Evolutionary conservation across 148 eudicot genomes (phyloP), one percentile per base, ranked within the genome.

Genomic region (Arctostaphylos glauca): DNA sequence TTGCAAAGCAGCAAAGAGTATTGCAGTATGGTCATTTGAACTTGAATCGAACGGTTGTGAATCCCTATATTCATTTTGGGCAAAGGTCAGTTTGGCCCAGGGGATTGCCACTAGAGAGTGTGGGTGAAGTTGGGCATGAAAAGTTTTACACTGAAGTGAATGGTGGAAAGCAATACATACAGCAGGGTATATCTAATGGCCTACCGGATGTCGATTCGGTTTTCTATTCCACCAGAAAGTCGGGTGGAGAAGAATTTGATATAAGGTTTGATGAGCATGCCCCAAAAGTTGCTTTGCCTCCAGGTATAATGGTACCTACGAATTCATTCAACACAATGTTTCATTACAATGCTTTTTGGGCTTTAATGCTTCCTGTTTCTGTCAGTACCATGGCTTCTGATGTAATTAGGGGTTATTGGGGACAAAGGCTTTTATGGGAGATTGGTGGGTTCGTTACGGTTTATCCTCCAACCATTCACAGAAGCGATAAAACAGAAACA

Each of bases 81-180:
- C 89, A 87, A 74, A 78, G 89, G 49, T 87, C 89, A 3, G 85
- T 87, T 81, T 87, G 89, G 89, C 89, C 89, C 3, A 81, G 89
- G 67, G 89, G 89, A 6, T 82, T 87, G 74, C 89, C 89, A 2
- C 75, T 87, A 21, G 89, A 87, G 21, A 87, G 84, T 78, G 89
- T 87, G 43, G 89, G 89, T 56, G 83, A 84, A 66, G 77, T 87
- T 53, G 82, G 64, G 77, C 89, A 87, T 55, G 86, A 87, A 56
- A 85, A 84, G 23, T 87, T 77, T 59, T 87, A 87, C 52, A 70
- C 53, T 48, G 82, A 79, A 58, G 81, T 60, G 59, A 73, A 59
- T 38, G 86, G 86, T 13, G 86, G 89, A 70, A 87, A 58, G 64
- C 89, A 87, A 43, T 84, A 71, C 50, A 84, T 87, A 52, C 86